phyloP scores from a whole-genome alignment of 2,329 filamentous ascomycete species.

The Cercospora sp. region DNA sequence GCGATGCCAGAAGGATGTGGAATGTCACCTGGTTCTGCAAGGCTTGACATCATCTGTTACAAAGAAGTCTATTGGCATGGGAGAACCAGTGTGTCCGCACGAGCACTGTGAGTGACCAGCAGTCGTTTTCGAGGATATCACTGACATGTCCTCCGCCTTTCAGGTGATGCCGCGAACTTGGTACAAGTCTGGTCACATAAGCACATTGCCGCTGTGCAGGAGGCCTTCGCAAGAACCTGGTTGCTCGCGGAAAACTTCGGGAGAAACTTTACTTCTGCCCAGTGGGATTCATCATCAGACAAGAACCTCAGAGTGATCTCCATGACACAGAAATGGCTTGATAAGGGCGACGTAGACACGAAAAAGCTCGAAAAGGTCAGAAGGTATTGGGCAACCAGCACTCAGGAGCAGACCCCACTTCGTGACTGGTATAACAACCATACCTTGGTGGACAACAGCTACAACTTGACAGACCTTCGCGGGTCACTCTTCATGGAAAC shows the following conservation, averaged over 20 bases:
- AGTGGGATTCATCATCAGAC: not conserved
- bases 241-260: not conserved
- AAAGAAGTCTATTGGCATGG: not conserved
- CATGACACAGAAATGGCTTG: not conserved
- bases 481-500: constrained; percentile 2
- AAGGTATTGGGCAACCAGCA: not conserved
- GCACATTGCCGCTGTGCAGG: not conserved
- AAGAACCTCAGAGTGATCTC: not conserved
- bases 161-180: not conserved
- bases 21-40: not conserved
- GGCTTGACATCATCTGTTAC: not conserved
- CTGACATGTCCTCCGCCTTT: not conserved
- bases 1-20: not conserved
- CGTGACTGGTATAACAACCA: not conserved
- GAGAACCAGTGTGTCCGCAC: not conserved
- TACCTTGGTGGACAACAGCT: not conserved
- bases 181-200: not conserved
- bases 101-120: not conserved
- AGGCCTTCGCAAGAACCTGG: not conserved
- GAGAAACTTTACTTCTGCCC: not conserved
- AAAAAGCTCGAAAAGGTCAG: not conserved
- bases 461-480: not conserved
- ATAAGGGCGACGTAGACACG: not conserved
- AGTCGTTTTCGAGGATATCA: not conserved
- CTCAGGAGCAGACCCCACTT: not conserved